A percentile compares a stretch with the other conserved stretches of the same genome.
phyloP scores from a whole-genome alignment of 352 stramenopile species.

The Aphanomyces stellatus region DNA sequence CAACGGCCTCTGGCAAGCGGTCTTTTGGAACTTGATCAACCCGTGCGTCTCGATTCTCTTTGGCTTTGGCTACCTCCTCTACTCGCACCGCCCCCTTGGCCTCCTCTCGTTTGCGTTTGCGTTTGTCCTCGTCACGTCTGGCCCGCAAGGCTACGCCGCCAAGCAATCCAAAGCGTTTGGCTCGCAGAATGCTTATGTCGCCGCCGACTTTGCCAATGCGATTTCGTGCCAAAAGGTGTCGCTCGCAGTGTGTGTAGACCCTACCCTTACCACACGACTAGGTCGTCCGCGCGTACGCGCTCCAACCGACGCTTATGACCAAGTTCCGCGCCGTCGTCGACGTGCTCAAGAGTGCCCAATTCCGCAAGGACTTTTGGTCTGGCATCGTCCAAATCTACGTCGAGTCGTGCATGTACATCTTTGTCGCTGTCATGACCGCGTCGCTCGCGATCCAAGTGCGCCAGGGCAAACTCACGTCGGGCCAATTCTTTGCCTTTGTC shows the following conservation, averaged over 20 bases:
- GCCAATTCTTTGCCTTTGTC: slow-evolving; percentile 19
- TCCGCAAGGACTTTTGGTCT: slow-evolving; percentile 69
- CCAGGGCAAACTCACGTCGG: slow-evolving; percentile 10
- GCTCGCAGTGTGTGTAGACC: not conserved
- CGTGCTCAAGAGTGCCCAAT: slow-evolving; percentile 69
- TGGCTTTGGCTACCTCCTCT: slow-evolving; percentile 78
- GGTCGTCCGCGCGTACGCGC: slow-evolving; percentile 76
- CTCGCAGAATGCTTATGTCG: slow-evolving; percentile 81
- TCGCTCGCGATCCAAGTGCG: slow-evolving; percentile 20
- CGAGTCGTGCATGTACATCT: slow-evolving; percentile 20
- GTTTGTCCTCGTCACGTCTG: slow-evolving; percentile 71
- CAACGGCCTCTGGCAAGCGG: slow-evolving; percentile 76
- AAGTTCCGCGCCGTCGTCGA: slow-evolving; percentile 61
- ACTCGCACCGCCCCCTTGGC: slow-evolving; percentile 73
- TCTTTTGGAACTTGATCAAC: slow-evolving; percentile 86
- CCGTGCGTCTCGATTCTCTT: slow-evolving; percentile 75
- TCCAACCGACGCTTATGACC: slow-evolving; percentile 66
- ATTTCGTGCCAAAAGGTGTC: slow-evolving; percentile 68
- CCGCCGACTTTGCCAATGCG: slow-evolving; percentile 81
- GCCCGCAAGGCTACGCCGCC: slow-evolving; percentile 74
- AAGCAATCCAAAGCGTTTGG: slow-evolving; percentile 81
- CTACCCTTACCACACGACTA: not conserved
- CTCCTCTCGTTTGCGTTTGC: slow-evolving; percentile 82
- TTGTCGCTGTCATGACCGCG: slow-evolving; percentile 17
- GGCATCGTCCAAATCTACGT: slow-evolving; percentile 21